Evolutionary conservation across 345 rosid species (phyloP).

Genomic region (Leavenworthia alabamica): DNA sequence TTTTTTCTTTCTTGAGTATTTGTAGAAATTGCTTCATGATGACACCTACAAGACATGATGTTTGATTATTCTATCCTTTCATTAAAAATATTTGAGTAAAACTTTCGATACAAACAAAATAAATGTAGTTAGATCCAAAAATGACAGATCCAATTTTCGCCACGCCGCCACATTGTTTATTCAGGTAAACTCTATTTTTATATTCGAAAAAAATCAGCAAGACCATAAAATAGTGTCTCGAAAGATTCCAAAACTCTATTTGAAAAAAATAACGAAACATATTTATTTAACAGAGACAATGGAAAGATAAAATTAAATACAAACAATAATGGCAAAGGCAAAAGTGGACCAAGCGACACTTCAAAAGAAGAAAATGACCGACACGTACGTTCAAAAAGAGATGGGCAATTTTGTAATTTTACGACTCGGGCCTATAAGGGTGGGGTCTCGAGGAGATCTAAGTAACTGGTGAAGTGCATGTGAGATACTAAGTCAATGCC

Average conservation of each 20-base stretch:
- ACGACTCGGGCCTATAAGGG: background rate
- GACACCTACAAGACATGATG: slow-evolving; percentile 27
- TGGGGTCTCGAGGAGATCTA: slow-evolving; percentile 20
- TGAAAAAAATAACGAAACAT: background rate
- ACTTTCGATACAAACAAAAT: background rate
- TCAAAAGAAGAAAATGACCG: slow-evolving; percentile 23
- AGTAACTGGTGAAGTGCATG: slow-evolving; percentile 18
- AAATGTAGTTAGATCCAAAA: slow-evolving; percentile 22
- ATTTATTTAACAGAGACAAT: background rate
- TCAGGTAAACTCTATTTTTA: background rate
- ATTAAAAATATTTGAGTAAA: background rate
- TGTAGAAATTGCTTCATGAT: background rate
- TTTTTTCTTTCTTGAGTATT: background rate
- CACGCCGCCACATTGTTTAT: slow-evolving; percentile 30
- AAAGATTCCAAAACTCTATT: slow-evolving; percentile 11
- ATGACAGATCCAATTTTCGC: slow-evolving; percentile 21
- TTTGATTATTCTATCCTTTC: background rate
- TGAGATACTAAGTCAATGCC: slow-evolving; percentile 9
- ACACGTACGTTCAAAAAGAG: slow-evolving; percentile 3
- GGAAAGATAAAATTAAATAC: background rate
- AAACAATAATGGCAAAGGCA: slow-evolving; percentile 16
- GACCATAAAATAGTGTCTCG: slow-evolving; percentile 19
- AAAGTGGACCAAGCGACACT: slow-evolving; percentile 30
- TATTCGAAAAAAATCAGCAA: background rate
- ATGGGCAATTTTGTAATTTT: slow-evolving; percentile 12